Evolutionary conservation across 257 asterid species (phyloP), one percentile per base, ranked within the genome.

Genomic region (Paulownia fortunei): DNA sequence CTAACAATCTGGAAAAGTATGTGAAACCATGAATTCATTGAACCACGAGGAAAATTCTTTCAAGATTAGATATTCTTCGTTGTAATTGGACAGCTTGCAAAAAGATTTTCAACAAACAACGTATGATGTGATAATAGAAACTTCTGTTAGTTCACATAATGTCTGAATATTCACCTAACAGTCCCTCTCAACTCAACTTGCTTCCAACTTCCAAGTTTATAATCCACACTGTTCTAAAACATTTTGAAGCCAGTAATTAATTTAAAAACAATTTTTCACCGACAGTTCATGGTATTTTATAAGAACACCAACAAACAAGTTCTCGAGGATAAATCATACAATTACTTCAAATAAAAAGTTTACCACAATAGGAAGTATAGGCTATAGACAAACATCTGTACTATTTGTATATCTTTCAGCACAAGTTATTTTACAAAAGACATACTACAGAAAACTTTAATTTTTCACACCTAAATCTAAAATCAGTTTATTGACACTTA

Each of bases 401-500:
- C 78, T 41, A 76, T 52, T 26, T 70, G 58, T 73, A 73, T 68
- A 32, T 23, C 72, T 73, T 76, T 56, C 51, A 70, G 11, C 77
- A 80, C 76, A 61, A 19, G 13, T 10, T 8, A 67, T 36, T 77
- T 71, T 44, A 64, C 82, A 76, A 54, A 76, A 69, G 11, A 64
- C 24, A 24, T 64, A 47, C 36, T 8, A 55, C 24, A 65, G 41
- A 59, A 54, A 72, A 74, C 8, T 78, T 79, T 65, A 32, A 32
- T 42, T 79, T 60, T 69, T 21, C 82, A 42, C 42, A 74, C 71
- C 78, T 34, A 54, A 27, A 64, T 37, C 82, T 49, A 85, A 27
- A 77, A 51, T 76, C 67, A 67, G 61, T 64, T 89, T 85, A 89
- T 87, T 71, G 72, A 85, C 91, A 84, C 78, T 59, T 58, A 89